Conservation (phyloP, 352 stramenopile species). For the Phytophthora agathidicida region DNA sequence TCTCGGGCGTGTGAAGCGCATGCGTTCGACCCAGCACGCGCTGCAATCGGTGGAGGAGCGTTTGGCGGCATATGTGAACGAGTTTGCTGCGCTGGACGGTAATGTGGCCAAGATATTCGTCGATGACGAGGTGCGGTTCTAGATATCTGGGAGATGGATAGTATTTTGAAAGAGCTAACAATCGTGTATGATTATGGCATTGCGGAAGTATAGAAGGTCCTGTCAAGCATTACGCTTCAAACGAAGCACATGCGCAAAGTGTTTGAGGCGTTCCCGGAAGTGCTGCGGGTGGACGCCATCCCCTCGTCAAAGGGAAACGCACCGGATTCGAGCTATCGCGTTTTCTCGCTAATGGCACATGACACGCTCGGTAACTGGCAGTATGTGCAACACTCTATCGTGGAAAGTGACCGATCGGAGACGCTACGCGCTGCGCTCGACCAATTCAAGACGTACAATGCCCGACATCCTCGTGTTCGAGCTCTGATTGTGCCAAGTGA, state of each 20-base stretch:
- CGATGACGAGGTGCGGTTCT: slow-evolving; percentile 29
- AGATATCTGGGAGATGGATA: background rate
- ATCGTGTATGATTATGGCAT: background rate
- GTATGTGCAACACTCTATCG: slow-evolving; percentile 44
- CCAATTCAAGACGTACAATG: slow-evolving; percentile 40
- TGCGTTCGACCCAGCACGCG: slow-evolving; percentile 7
- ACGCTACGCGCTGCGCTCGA: slow-evolving; percentile 30
- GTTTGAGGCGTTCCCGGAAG: slow-evolving; percentile 41
- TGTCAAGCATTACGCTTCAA: slow-evolving; percentile 44
- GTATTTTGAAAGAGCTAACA: background rate
- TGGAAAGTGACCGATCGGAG: slow-evolving; percentile 39
- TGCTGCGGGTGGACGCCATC: slow-evolving; percentile 33
- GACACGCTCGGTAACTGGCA: slow-evolving; percentile 44
- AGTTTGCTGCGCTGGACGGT: slow-evolving; percentile 35
- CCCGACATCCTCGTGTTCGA: slow-evolving; percentile 26
- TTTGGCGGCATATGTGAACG: slow-evolving; percentile 38
- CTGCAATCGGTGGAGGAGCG: slow-evolving; percentile 35
- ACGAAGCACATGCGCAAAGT: slow-evolving; percentile 45
- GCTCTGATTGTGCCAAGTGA: slow-evolving; percentile 30
- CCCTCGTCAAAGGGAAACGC: background rate
- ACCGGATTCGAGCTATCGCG: slow-evolving; percentile 26
- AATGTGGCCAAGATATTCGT: slow-evolving; percentile 45
- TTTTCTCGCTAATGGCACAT: slow-evolving; percentile 40
- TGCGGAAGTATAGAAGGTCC: slow-evolving; percentile 31
- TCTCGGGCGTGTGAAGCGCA: slow-evolving; percentile 20